Evolutionary conservation across 495 filamentous ascomycete species (phyloP).

Genomic region (Aspergillus carlsbadensis): DNA sequence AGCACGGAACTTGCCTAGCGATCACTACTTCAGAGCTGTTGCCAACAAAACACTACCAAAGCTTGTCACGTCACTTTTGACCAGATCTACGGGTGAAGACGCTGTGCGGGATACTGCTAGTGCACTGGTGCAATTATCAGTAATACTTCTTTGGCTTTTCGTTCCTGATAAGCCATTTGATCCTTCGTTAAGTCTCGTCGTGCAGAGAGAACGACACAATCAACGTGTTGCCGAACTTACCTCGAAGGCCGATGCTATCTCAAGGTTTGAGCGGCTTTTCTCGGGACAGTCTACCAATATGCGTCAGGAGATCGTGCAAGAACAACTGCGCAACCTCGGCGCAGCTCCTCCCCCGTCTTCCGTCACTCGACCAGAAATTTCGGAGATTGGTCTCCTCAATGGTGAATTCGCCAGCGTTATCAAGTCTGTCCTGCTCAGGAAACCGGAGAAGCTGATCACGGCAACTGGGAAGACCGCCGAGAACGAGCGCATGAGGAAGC

Average conservation of each 20-base stretch:
- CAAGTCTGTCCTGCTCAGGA: slow-evolving; percentile 58
- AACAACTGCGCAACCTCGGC: slow-evolving; percentile 62
- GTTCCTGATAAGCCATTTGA: slow-evolving; percentile 85
- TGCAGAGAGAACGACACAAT: slow-evolving; percentile 66
- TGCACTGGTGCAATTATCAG: slow-evolving; percentile 39
- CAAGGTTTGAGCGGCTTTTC: slow-evolving; percentile 62
- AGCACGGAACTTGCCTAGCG: slow-evolving; percentile 22
- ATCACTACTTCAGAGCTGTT: slow-evolving; percentile 38
- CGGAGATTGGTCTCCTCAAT: slow-evolving; percentile 70
- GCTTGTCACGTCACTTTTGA: slow-evolving; percentile 30
- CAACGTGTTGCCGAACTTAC: slow-evolving; percentile 54
- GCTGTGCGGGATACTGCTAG: slow-evolving; percentile 26
- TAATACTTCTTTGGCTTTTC: slow-evolving; percentile 65
- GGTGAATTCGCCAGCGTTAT: slow-evolving; percentile 78
- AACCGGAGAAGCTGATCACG: slow-evolving; percentile 44
- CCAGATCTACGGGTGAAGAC: slow-evolving; percentile 11
- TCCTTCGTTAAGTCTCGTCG: slow-evolving; percentile 72
- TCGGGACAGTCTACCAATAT: slow-evolving; percentile 66
- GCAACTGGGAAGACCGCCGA: slow-evolving; percentile 12
- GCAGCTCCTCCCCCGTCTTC: slow-evolving; percentile 57
- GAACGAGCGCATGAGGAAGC: slow-evolving; percentile 38
- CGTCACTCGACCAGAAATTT: slow-evolving; percentile 69
- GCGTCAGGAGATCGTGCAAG: slow-evolving; percentile 56
- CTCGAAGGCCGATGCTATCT: slow-evolving; percentile 58
- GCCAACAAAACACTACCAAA: slow-evolving; percentile 32